phyloP scores from a whole-genome alignment of 805 yeast species.

The Metschnikowia arizonensis region DNA sequence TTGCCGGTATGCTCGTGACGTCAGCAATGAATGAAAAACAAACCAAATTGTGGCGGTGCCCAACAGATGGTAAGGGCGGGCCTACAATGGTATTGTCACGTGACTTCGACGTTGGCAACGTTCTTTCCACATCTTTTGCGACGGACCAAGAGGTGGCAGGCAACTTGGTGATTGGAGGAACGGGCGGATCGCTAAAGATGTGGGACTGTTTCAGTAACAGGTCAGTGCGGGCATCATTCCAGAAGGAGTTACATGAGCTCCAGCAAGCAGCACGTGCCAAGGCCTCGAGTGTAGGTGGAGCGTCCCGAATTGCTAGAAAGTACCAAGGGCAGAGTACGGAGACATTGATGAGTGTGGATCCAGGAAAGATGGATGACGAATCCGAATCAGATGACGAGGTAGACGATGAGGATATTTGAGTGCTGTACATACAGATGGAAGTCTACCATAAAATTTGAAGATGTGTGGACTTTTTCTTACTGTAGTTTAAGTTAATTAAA shows the following conservation, averaged over 20 bases:
- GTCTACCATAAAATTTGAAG: too few species aligned
- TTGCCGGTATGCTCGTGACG: slow-evolving; percentile 75
- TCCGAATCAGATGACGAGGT: slow-evolving; percentile 54
- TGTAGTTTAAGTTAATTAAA: too few species aligned
- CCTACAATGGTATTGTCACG: slow-evolving; percentile 90
- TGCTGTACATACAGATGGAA: not conserved
- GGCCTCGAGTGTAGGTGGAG: slow-evolving; percentile 52
- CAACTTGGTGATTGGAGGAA: slow-evolving; percentile 82
- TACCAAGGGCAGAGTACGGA: slow-evolving; percentile 52
- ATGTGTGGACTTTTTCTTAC: too few species aligned
- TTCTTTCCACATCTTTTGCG: slow-evolving; percentile 76
- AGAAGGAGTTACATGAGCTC: slow-evolving; percentile 49
- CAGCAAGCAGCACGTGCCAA: slow-evolving; percentile 56
- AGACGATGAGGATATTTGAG: slow-evolving; percentile 2
- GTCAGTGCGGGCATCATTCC: slow-evolving; percentile 69
- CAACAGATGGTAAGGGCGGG: slow-evolving; percentile 33
- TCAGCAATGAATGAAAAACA: slow-evolving; percentile 88
- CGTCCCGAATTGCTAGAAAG: slow-evolving; percentile 74
- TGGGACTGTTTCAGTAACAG: slow-evolving; percentile 89
- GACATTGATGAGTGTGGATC: slow-evolving; percentile 58
- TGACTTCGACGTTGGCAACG: slow-evolving; percentile 93
- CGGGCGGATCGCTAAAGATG: slow-evolving; percentile 74
- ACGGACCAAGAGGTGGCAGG: slow-evolving; percentile 86
- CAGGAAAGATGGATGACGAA: slow-evolving; percentile 52
- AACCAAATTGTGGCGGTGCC: slow-evolving; percentile 84